phyloP scores from a whole-genome alignment of 345 rosid species.

The Crucihimalaya himalaica region DNA sequence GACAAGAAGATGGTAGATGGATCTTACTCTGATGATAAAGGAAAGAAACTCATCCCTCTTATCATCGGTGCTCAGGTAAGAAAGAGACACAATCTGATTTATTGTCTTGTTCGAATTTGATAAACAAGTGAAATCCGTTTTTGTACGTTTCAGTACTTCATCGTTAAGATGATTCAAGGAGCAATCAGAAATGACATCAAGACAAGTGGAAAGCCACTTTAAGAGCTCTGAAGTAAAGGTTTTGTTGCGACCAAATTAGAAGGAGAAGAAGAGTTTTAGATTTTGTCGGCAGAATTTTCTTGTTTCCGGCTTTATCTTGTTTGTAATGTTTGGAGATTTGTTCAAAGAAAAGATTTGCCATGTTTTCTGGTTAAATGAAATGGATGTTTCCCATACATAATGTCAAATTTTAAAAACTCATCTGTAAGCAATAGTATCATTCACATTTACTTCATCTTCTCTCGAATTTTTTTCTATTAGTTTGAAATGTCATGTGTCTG shows the following conservation, averaged over 20 bases:
- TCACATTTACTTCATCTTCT: constrained; percentile 19
- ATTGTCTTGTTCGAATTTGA: constrained; percentile 16
- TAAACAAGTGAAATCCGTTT: background rate
- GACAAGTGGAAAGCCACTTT: constrained; percentile 46
- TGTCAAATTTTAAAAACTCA: too few species aligned
- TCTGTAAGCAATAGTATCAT: background rate
- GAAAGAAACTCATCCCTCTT: constrained; percentile 65
- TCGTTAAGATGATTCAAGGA: constrained; percentile 60
- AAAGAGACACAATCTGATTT: background rate
- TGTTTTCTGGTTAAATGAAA: background rate
- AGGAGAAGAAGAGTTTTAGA: constrained; percentile 22
- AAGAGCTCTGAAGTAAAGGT: constrained; percentile 36
- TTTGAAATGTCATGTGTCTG: constrained; percentile 3
- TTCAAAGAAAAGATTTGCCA: background rate
- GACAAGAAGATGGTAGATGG: constrained; percentile 78
- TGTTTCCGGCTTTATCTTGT: constrained; percentile 15
- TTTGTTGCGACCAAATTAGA: constrained; percentile 23
- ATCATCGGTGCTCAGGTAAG: constrained; percentile 66
- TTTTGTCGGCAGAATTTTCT: constrained; percentile 16
- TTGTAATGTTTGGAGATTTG: constrained; percentile 24
- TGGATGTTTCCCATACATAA: background rate
- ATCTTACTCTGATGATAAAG: constrained; percentile 64
- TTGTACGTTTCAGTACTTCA: constrained; percentile 52
- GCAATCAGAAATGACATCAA: constrained; percentile 61
- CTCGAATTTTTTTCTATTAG: background rate